Evolutionary conservation across 2,329 filamentous ascomycete species (phyloP), one percentile per base, ranked within the genome.

Genomic region (Trichoderma simmonsii): DNA sequence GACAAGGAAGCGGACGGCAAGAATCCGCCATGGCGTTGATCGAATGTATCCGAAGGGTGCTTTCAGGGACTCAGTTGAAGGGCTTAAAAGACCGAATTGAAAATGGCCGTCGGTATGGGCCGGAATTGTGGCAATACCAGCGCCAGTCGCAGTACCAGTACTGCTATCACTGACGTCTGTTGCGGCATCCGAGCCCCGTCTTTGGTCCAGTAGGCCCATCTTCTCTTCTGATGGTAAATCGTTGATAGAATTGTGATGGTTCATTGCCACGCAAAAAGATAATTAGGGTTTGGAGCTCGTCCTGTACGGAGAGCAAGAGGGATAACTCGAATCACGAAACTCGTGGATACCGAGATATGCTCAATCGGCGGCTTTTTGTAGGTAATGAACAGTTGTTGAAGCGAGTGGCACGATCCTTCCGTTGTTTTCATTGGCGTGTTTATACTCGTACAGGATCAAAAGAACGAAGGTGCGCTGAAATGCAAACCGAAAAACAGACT

Each of bases 121-220:
- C 7, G 59, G 54, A 48, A n/a, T n/a, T 9, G 64, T 65, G 34
- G 48, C 48, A 24, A 72, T 59, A 28, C 70, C 70, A 28, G 63
- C 70, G 39, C 63, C 70, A 48, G 57, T 61, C 8, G 26, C 36
- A 11, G 70, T 72, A 34, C 66, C 66, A 21, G 66, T 59, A 36
- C 60, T 71, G 54, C 66, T 71, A 69, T 79, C 78, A 71, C 81
- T 81, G 72, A 73, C 77, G 30, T 83, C 84, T 75, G 83, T 85
- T 64, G 86, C 85, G 57, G 79, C 75, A 67, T 87, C 85, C 14
- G 84, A 84, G 18, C 80, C 79, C 72, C 81, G 82, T 57, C 71
- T 65, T 67, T 85, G 82, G n/a, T 86, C 83, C 36, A 86, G 77
- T 39, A 86, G 79, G 15, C 79, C 79, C 70, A 83, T 77, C 75